A percentile compares a stretch with the other conserved stretches of the same genome.
These are phyloP conservation scores for Pythium periplocum DNA, from an alignment of 352 stramenopile species.

Conservation along the genomic window DNA sequence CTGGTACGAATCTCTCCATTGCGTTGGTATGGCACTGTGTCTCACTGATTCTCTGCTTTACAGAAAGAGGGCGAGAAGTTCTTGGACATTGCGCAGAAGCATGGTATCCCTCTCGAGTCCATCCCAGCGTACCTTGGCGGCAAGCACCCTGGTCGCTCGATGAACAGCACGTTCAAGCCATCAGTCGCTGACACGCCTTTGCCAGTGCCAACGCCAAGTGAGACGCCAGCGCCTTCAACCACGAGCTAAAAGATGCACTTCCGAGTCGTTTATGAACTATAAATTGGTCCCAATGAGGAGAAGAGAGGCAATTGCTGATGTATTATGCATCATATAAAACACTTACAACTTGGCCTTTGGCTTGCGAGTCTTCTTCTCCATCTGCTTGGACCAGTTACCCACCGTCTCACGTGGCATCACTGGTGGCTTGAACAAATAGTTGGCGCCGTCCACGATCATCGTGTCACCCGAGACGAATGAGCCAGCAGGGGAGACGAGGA, in stretches of 20 bases:
- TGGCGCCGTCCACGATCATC: slow-evolving; percentile 78
- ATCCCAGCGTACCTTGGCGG: slow-evolving; percentile 60
- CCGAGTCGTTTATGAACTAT: background rate
- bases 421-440: slow-evolving; percentile 76
- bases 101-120: slow-evolving; percentile 53
- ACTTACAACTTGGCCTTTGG: slow-evolving; percentile 49
- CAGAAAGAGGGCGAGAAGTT: slow-evolving; percentile 60
- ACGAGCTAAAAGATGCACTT: background rate
- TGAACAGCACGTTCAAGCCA: slow-evolving; percentile 67
- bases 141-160: slow-evolving; percentile 37
- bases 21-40: background rate
- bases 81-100: slow-evolving; percentile 43
- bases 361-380: slow-evolving; percentile 64
- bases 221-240: background rate
- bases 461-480: slow-evolving; percentile 81
- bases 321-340: too few relatives aligned
- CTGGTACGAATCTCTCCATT: slow-evolving; percentile 32
- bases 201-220: slow-evolving; percentile 20
- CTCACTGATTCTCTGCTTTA: background rate
- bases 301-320: too few relatives aligned
- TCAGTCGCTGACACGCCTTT: slow-evolving; percentile 51
- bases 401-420: slow-evolving; percentile 69
- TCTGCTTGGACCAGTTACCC: slow-evolving; percentile 65
- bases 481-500: slow-evolving; percentile 71
- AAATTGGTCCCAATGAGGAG: background rate